phyloP scores from a whole-genome alignment of 1,284 basidiomycete genomes.

The Agroathelia rolfsii region DNA sequence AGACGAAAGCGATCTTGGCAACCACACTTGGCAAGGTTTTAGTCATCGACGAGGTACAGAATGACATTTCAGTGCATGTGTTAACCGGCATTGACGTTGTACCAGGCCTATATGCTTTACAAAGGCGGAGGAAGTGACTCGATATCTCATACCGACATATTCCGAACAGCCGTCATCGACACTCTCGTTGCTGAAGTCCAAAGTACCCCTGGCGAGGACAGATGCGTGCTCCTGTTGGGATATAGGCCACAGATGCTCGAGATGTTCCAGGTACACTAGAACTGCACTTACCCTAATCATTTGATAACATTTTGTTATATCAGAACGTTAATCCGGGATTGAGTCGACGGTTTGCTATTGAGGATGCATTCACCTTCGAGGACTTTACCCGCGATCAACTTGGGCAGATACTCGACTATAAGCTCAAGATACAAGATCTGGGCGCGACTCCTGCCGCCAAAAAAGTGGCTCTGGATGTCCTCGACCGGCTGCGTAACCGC shows the following conservation, averaged over 20 bases:
- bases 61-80: not conserved
- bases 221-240: constrained; percentile 13
- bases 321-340: constrained; percentile 35
- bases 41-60: constrained; percentile 13
- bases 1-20: constrained; percentile 13
- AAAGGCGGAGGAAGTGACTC: constrained; percentile 13
- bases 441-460: constrained; percentile 11
- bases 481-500: constrained; percentile 9
- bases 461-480: constrained; percentile 11
- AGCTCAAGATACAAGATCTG: constrained; percentile 11
- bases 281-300: not conserved
- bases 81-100: too few relatives aligned
- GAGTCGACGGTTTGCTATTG: constrained; percentile 12
- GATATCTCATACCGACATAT: constrained; percentile 26
- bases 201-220: constrained; percentile 12
- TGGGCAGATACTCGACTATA: constrained; percentile 7
- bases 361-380: constrained; percentile 12
- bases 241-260: constrained; percentile 13
- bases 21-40: constrained; percentile 12
- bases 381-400: constrained; percentile 11
- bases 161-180: constrained; percentile 13
- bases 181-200: constrained; percentile 15
- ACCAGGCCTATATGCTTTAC: constrained; percentile 14
- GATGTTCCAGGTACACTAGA: constrained; percentile 13
- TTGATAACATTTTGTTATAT: constrained; percentile 3